Evolutionary conservation across 108 stramenopile genomes (phyloP).

Genomic region (Stephanodiscus minutulus): DNA sequence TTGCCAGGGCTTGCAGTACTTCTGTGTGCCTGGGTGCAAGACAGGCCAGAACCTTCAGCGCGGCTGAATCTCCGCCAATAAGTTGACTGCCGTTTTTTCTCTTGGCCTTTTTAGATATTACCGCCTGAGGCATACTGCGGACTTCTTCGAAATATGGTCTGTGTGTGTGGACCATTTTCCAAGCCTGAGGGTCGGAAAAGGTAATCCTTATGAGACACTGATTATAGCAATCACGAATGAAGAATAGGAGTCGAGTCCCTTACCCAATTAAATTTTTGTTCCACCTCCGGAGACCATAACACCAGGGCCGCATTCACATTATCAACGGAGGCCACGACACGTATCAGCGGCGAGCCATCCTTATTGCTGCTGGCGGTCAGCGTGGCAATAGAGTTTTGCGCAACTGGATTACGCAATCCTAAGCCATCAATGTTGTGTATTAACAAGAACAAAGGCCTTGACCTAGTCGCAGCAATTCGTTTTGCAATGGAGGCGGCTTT

Average conservation of each 20-base stretch:
- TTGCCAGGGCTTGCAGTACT: slow-evolving; percentile 61
- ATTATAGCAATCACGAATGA: background rate
- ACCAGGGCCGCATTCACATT: slow-evolving; percentile 64
- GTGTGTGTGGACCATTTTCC: slow-evolving; percentile 65
- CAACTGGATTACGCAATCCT: slow-evolving; percentile 48
- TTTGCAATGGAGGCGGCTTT: slow-evolving; percentile 56
- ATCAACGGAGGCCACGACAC: slow-evolving; percentile 76
- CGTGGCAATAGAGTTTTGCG: slow-evolving; percentile 66
- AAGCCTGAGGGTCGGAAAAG: slow-evolving; percentile 32
- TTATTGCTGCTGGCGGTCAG: slow-evolving; percentile 56
- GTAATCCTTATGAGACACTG: background rate
- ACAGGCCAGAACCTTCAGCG: slow-evolving; percentile 42
- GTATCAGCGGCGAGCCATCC: slow-evolving; percentile 51
- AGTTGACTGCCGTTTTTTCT: slow-evolving; percentile 16
- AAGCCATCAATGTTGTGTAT: slow-evolving; percentile 78
- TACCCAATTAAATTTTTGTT: slow-evolving; percentile 43
- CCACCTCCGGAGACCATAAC: slow-evolving; percentile 51
- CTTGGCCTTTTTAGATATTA: slow-evolving; percentile 17
- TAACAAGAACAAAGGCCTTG: slow-evolving; percentile 62
- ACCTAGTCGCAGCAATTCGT: slow-evolving; percentile 38
- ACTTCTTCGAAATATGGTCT: slow-evolving; percentile 74
- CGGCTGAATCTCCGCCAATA: slow-evolving; percentile 6
- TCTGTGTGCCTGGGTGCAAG: slow-evolving; percentile 71
- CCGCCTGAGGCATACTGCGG: slow-evolving; percentile 18
- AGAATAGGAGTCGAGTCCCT: slow-evolving; percentile 25